Base-by-base conservation (phyloP, 768 basidiomycete genomes). In the Hericium erinaceus region DNA sequence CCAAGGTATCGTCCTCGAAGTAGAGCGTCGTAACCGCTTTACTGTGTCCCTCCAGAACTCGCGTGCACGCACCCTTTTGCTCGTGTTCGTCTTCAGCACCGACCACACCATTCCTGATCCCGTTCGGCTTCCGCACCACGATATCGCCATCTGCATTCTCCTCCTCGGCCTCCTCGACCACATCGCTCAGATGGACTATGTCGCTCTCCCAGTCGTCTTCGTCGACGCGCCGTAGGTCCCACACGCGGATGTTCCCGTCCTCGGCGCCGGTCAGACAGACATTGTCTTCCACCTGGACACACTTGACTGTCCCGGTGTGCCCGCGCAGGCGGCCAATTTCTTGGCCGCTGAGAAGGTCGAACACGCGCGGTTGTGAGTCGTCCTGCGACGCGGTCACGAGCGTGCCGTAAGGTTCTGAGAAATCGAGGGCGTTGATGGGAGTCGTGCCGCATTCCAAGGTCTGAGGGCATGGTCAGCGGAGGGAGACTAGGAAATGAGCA, bases 351-450 rank as follows among this genome's bases (percentile, higher is more conserved):
- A 95, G 82, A 16, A 99, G 76, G 70, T 99, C 97, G 95, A 94
- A 99, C 13, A 98, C 87, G 6, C 89, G 84, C 2, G 94, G 93
- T 57, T 89, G 83, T 12, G 86, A 75, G 64, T 97, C 95, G 54
- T 92, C 89, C 59, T 82, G 84, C 1, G 92, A 87, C 1, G 93
- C 87, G 53, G 84, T 90, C 58, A 98, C 93, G 39, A 98, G 82
- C 10, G 85, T 89, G 15, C 94, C 95, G 65, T 99, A 99, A 5
- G 97, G 97, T 67, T 98, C 95, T 10, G 91, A 92, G 66, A 98
- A 92, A 72, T 99, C 97, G 18, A 99, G 80, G 1, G 93, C 85
- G 0, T 86, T 84, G 62, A 99, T 85, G 0, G 91, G 88, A 0
- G 84, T 83, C 1, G 81, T 77, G 64, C 98, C 95, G 51, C 82